Percentiles rank a stretch among this genome's conserved stretches.
Conservation (phyloP, 2,329 filamentous ascomycete genomes). For the Pseudonectria buxi region DNA sequence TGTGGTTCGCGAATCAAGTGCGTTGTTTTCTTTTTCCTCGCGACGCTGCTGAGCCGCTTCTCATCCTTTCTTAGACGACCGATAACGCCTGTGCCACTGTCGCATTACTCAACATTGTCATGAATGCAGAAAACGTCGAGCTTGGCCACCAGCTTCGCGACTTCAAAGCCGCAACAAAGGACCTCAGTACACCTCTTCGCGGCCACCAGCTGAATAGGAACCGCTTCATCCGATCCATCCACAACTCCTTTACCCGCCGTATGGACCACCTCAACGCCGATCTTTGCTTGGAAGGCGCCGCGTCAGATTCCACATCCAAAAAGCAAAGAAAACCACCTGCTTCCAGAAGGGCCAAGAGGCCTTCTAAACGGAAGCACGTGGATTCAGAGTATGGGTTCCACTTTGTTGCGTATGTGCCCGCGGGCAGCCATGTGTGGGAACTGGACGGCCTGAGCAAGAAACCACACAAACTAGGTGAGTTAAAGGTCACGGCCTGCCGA, state of each 20-base stretch:
- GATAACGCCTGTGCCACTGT: constrained; percentile 88
- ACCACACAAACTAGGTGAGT: constrained; percentile 42
- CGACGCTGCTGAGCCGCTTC: background rate
- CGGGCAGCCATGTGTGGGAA: constrained; percentile 71
- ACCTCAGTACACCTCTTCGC: constrained; percentile 63
- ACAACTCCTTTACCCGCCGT: constrained; percentile 80
- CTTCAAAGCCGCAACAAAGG: constrained; percentile 67
- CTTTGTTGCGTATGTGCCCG: constrained; percentile 83
- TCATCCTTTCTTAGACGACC: constrained; percentile 50
- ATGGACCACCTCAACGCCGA: constrained; percentile 72
- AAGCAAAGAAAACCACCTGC: constrained; percentile 25
- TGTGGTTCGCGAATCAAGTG: constrained; percentile 96
- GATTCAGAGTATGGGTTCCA: constrained; percentile 65
- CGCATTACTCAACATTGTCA: constrained; percentile 85
- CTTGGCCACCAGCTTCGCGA: constrained; percentile 63
- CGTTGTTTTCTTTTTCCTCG: constrained; percentile 7
- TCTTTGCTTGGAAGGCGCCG: constrained; percentile 54
- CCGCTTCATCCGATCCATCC: constrained; percentile 68
- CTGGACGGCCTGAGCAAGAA: constrained; percentile 75
- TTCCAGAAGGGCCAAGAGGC: constrained; percentile 32
- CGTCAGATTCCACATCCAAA: constrained; percentile 30
- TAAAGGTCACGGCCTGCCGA: too few relatives aligned
- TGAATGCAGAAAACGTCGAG: constrained; percentile 64
- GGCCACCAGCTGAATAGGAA: constrained; percentile 71
- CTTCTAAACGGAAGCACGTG: constrained; percentile 30